Conservation (phyloP, 2,329 filamentous ascomycete species). For the Colletotrichum shisoi region DNA sequence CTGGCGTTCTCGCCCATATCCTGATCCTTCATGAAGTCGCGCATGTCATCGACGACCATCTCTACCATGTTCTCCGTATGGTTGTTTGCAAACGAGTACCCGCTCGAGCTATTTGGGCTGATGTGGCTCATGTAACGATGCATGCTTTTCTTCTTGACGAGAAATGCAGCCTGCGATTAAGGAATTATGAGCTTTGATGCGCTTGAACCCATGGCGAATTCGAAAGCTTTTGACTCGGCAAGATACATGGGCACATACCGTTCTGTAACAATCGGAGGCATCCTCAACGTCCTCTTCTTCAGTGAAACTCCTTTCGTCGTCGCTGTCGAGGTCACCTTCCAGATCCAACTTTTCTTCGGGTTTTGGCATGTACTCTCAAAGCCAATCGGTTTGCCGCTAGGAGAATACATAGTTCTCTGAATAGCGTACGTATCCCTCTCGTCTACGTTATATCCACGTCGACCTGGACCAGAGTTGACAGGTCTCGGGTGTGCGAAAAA, state of each 20-base stretch:
- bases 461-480: not conserved
- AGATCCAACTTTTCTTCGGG: not conserved
- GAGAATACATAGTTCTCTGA: not conserved
- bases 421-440: not conserved
- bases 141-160: not conserved
- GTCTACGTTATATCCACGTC: not conserved
- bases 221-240: not conserved
- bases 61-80: not conserved
- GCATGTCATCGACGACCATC: not conserved
- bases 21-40: not conserved
- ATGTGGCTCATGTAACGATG: not conserved
- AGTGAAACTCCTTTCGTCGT: not conserved
- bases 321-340: not conserved
- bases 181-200: not conserved
- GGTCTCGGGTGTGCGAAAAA: not conserved
- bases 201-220: not conserved
- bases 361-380: too few relatives aligned
- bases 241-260: not conserved
- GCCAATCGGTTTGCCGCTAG: not conserved
- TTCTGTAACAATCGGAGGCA: not conserved
- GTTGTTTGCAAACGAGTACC: too few relatives aligned
- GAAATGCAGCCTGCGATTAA: not conserved
- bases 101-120: not conserved
- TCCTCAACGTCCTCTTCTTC: not conserved
- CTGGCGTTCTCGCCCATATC: not conserved